phyloP scores from a whole-genome alignment of 2,329 filamentous ascomycete species.

The Chaetomium sp. region DNA sequence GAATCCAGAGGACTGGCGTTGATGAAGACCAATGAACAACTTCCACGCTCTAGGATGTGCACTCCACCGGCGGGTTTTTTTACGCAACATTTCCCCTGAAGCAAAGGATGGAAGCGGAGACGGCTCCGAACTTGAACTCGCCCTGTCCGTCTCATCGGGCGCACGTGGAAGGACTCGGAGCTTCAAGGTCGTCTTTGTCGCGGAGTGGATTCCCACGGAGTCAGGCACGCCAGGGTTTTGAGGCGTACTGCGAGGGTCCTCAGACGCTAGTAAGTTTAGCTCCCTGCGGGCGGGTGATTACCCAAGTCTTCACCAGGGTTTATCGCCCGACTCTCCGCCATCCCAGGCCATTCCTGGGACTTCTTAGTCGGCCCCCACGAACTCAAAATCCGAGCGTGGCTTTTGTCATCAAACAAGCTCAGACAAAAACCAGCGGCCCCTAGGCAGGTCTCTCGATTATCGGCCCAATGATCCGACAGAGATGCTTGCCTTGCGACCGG shows the following conservation, averaged over 20 bases:
- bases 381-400: background rate
- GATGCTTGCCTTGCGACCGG: too few relatives aligned
- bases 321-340: background rate
- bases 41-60: too few relatives aligned
- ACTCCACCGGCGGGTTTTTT: background rate
- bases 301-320: background rate
- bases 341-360: too few relatives aligned
- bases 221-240: background rate
- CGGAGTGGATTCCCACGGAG: background rate
- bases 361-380: background rate
- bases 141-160: background rate
- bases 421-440: background rate
- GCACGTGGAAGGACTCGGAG: background rate
- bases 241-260: too few relatives aligned
- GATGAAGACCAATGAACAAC: too few relatives aligned
- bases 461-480: slow-evolving; percentile 1
- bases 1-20: background rate
- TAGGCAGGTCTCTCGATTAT: background rate
- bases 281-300: slow-evolving; percentile 19
- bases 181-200: background rate
- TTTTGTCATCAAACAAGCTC: background rate
- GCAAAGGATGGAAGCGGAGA: background rate
- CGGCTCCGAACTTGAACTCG: background rate
- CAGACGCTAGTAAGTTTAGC: slow-evolving; percentile 9
- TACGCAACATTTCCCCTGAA: background rate